phyloP scores from a whole-genome alignment of 2,329 filamentous ascomycete genomes.

The Diaporthe destruens region DNA sequence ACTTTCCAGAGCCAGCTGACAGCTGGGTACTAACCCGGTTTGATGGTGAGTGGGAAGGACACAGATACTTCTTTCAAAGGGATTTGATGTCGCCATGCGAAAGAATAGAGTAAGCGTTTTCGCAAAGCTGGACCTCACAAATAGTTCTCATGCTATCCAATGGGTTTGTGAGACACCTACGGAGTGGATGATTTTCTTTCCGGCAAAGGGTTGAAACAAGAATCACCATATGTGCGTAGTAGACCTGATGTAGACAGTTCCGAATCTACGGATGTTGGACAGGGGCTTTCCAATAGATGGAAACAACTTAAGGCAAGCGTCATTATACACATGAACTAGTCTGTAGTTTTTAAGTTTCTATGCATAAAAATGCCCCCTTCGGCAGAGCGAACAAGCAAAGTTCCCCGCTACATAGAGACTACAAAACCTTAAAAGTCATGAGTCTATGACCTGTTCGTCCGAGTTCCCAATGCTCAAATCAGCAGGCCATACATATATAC shows the following conservation, averaged over 20 bases:
- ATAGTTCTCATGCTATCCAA: background rate
- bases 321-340: background rate
- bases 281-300: background rate
- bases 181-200: background rate
- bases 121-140: too few species aligned
- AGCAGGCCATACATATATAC: background rate
- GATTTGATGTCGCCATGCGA: too few species aligned
- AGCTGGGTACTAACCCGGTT: background rate
- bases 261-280: too few species aligned
- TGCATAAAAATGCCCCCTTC: too few species aligned
- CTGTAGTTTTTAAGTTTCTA: too few species aligned
- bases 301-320: background rate
- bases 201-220: background rate
- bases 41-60: background rate
- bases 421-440: background rate
- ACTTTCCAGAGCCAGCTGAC: background rate
- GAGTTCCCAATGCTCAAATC: background rate
- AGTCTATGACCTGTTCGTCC: background rate
- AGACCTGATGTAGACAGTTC: too few species aligned
- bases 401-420: background rate
- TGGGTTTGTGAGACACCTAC: too few species aligned
- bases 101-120: rapidly evolving
- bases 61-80: background rate
- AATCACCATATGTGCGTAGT: background rate
- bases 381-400: background rate